Base-by-base conservation (phyloP, 768 basidiomycete species). In the Solioccasus polychromus region DNA sequence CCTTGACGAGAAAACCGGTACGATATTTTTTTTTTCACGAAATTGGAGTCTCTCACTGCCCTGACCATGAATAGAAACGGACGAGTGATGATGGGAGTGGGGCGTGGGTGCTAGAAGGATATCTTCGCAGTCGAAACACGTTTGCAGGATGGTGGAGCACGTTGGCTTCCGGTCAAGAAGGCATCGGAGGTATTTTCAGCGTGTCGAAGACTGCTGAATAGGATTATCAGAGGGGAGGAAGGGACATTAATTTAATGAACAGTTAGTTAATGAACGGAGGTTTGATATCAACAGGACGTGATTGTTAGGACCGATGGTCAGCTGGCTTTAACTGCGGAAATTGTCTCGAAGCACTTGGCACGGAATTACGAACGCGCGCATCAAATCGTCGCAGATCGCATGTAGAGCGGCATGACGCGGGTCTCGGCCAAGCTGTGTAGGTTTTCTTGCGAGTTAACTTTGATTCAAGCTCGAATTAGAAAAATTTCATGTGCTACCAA, bases 1-100 rank as follows among this genome's bases (percentile, higher is more conserved):
- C 71, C 38, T 67, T 88, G 60, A 76, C 75, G 60, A 75, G 85
- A 59, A 73, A 79, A 65, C 77, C 82, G 54, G 83, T 85, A 55
- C 50, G 78, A 49, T 42, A 26, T 42, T 45, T 51, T 38, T 42
- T 55, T 10, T 45, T 41, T 26, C 48, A 22, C 24, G n/a, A n/a
- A n/a, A 24, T 24, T 28, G n/a, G 28, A 8, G 7, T 20, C 28
- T 54, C 45, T 42, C 23, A 48, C 36, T 24, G 30, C 9, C 18
- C 23, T 39, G n/a, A 15, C 32, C 26, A 48, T 50, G 22, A 22
- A 39, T 51, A 82, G 78, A 76, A 78, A 56, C 57, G 67, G 37
- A 45, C 46, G 22, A 60, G 48, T 23, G 70, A 66, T 23, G 71
- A 73, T 31, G 63, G 63, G 34, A 57, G 69, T 42, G 80, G 77